Evolutionary conservation across 176 grass and related monocot species (phyloP).

Genomic region (Eragrostis nindensis): DNA sequence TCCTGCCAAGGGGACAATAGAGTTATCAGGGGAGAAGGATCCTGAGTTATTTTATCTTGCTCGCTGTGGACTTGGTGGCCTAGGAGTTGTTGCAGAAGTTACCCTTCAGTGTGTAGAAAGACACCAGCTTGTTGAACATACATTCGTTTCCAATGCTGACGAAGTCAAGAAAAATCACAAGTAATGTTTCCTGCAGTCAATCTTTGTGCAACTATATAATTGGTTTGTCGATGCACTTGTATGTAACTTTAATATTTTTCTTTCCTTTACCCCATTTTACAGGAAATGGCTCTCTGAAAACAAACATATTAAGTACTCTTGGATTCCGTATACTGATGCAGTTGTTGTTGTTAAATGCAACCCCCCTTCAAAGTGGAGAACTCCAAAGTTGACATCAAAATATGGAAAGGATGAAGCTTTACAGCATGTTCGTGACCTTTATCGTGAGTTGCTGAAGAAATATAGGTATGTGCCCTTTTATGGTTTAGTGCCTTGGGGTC

Average conservation of each 20-base stretch:
- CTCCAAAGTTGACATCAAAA: conserved; percentile 69
- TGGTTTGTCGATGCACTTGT: conserved; percentile 12
- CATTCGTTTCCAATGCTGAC: conserved; percentile 71
- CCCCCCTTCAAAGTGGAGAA: conserved; percentile 76
- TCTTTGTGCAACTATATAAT: conserved; percentile 11
- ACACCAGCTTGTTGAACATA: conserved; percentile 89
- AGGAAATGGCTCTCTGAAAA: conserved; percentile 93
- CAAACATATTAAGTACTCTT: conserved; percentile 86
- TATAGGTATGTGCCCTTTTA: conserved; percentile 43
- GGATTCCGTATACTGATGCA: conserved; percentile 78
- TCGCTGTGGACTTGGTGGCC: conserved; percentile 75
- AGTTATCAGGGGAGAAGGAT: conserved; percentile 80
- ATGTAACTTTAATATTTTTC: conserved; percentile 2
- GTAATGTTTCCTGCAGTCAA: conserved; percentile 29
- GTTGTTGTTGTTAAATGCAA: conserved; percentile 85
- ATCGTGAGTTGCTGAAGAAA: conserved; percentile 69
- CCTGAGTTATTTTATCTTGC: conserved; percentile 85
- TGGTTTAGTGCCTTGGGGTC: neutral
- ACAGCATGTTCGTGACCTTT: conserved; percentile 75
- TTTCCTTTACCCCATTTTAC: conserved; percentile 35
- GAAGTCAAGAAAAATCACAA: conserved; percentile 93
- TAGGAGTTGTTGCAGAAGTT: conserved; percentile 82
- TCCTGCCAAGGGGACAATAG: conserved; percentile 82
- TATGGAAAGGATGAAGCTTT: conserved; percentile 73
- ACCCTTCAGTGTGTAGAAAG: conserved; percentile 83